These are phyloP conservation scores for Mortierella sp. DNA, from an alignment of 371 early-diverging fungal genomes.

Conservation along the genomic window DNA sequence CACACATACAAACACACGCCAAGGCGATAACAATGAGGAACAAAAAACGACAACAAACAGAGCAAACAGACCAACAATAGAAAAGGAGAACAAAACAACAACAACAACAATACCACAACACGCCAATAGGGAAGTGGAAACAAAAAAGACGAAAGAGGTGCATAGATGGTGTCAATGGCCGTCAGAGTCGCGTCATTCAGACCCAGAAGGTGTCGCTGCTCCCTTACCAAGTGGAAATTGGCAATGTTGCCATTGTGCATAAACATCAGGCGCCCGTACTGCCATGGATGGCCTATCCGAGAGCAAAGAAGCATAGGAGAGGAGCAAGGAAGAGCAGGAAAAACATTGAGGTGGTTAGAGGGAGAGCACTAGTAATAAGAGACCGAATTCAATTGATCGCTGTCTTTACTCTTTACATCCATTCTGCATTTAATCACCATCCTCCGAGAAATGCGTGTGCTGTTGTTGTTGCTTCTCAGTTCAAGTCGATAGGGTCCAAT, in stretches of 20 bases:
- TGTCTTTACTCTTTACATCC: too few relatives aligned
- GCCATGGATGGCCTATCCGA: slow-evolving; percentile 73
- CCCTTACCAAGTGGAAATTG: slow-evolving; percentile 73
- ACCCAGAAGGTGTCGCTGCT: not conserved
- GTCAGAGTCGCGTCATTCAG: slow-evolving; percentile 34
- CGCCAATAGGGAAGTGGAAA: not conserved
- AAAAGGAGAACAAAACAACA: not conserved
- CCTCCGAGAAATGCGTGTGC: not conserved
- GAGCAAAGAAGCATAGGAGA: not conserved
- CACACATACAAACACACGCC: not conserved
- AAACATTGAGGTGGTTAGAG: not conserved
- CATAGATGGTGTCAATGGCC: slow-evolving; percentile 49
- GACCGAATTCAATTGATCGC: not conserved
- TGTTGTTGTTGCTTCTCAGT: not conserved
- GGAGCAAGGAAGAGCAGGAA: not conserved
- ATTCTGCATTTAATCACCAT: not conserved
- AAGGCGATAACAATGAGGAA: not conserved
- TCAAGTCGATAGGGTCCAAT: too few relatives aligned
- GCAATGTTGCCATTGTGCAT: slow-evolving; percentile 91
- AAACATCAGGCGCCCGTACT: slow-evolving; percentile 86
- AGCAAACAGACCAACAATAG: not conserved
- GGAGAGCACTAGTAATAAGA: not conserved
- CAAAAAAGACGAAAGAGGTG: slow-evolving; percentile 19
- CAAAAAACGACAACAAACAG: not conserved
- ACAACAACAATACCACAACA: not conserved